Evolutionary conservation across 2,329 filamentous ascomycete genomes (phyloP), one percentile per base, ranked within the genome.

Genomic region (Colletotrichum trifolii): DNA sequence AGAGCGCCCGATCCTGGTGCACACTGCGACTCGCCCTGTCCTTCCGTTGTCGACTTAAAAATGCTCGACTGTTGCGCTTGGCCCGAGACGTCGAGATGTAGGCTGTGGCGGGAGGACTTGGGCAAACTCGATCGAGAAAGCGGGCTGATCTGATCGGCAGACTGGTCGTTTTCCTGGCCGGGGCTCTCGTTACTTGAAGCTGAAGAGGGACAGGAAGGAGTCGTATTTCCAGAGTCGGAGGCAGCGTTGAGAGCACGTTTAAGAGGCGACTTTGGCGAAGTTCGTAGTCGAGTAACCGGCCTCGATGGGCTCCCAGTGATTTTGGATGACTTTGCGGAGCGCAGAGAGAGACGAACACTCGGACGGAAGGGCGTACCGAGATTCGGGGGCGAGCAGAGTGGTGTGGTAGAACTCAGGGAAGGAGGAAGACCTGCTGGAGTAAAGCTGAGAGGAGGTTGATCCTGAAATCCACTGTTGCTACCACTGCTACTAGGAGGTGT

Each of bases 191-290:
- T 71, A 74, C 83, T 80, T 11, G 81, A 77, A 13, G 83, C 78
- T 42, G 83, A 82, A 33, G 80, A 73, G 12, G 87, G 84, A 50
- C 85, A 79, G 42, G 86, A 83, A 78, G 96, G 96, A 36, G 53
- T 66, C 15, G 59, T 63, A 48, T 66, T 66, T 57, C 88, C 91
- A 68, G 88, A 85, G 72, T 94, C 91, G 6, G 87, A 82, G 39
- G 89, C 88, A 72, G 89, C 85, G 73, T 84, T 91, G 64, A 97
- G 83, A 49, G 87, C 90, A 73, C 93, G 90, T 75, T 94, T 92
- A 57, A 92, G 83, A 9, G 95, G 94, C 75, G 93, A 96, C 76
- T 90, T 91, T 3, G 92, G 91, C 48, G 92, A 94, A 25, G 88
- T 89, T 69, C 91, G 89, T 36, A 82, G 79, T 67, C 92, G 88